Base-by-base conservation (phyloP, 2,329 filamentous ascomycete species). In the Fusarium sp. region DNA sequence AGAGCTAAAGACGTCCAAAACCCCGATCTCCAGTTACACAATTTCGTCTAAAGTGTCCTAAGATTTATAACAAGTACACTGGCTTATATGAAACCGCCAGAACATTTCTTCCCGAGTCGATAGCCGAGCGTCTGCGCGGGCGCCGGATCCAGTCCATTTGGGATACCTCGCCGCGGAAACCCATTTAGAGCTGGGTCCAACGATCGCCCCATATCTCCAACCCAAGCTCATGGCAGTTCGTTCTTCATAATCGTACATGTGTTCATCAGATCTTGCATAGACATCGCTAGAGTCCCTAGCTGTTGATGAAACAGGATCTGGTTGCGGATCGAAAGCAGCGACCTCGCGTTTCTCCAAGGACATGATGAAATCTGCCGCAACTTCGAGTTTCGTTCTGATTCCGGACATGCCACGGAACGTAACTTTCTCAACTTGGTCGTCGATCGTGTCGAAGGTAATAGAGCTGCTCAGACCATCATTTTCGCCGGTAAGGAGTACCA, bases 41-140 rank as follows among this genome's bases (percentile, higher is more conserved):
- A 18, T 34, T 34, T 34, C 16, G 5, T 18, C 16, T 18, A 1
- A 2, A 18, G 16, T 34, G 1, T 34, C 32, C 32, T 18, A 9
- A 16, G 32, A 10, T 34, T 18, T 6, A 34, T 18, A 18, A 18
- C 8, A 34, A 10, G 32, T 10, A 34, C 32, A 34, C 18, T 9
- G 8, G 4, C 32, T 10, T 16, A 34, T 34, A 18, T 34, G 32
- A 18, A 3, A 10, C 32, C 16, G 32, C 32, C 16, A 34, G 16
- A 34, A 34, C 0, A 18, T 18, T 10, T 5, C 1, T 34, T 18
- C 32, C 16, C 32, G 16, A 34, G 16, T 34, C 16, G 16, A 9
- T 18, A 34, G 32, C 4, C 5, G 5, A 9, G 5, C 5, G 32
- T 47, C 25, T 2, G 3, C 5, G 8, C 8, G 0, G 7, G 44